Conservation (phyloP, 441 rosid genomes). For the Pelargonium myrrhifolium region DNA sequence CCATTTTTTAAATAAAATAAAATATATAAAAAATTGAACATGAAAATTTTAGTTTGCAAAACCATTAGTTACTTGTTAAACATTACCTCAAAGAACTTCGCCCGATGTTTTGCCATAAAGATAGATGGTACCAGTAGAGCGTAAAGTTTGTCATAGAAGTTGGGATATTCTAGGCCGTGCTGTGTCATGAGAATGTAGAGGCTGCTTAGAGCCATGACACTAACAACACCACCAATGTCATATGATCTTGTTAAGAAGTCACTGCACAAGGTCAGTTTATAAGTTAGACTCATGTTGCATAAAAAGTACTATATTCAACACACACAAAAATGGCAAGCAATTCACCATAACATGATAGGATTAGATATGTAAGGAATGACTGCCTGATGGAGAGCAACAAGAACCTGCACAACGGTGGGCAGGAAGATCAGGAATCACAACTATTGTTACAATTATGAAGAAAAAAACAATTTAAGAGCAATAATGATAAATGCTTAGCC, state of each 20-base stretch:
- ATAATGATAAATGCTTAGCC: neutral
- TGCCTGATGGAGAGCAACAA: constrained; percentile 56
- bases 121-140: constrained; percentile 65
- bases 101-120: constrained; percentile 83
- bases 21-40: too few relatives aligned
- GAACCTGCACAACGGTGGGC: constrained; percentile 52
- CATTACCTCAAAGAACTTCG: constrained; percentile 81
- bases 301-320: neutral
- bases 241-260: constrained; percentile 90
- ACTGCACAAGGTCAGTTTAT: constrained; percentile 36
- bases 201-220: constrained; percentile 91
- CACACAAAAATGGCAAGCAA: constrained; percentile 4
- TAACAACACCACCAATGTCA: constrained; percentile 88
- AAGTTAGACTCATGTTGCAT: neutral
- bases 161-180: constrained; percentile 81
- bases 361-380: constrained; percentile 77
- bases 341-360: constrained; percentile 73
- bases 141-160: constrained; percentile 81
- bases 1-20: too few relatives aligned
- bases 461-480: neutral
- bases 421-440: constrained; percentile 15
- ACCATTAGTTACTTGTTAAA: neutral
- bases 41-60: neutral
- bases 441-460: neutral
- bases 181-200: constrained; percentile 86